A percentile compares a stretch with the other conserved stretches of the same genome.
phyloP scores from a whole-genome alignment of 352 stramenopile genomes.

The Pythium periplocum region DNA sequence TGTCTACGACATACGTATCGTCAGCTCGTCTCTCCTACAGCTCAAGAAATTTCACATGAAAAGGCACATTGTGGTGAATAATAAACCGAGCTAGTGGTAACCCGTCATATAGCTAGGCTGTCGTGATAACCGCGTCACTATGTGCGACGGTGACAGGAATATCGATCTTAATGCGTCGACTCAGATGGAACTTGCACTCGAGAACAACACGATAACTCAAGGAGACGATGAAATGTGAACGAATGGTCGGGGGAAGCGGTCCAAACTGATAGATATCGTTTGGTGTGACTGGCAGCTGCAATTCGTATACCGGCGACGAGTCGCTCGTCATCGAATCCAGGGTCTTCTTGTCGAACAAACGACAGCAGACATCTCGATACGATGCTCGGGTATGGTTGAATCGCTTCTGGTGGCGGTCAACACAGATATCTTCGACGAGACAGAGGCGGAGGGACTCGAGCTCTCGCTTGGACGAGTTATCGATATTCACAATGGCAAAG shows the following conservation, averaged over 20 bases:
- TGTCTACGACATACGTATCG: no score
- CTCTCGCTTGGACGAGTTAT: background rate
- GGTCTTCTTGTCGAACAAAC: background rate
- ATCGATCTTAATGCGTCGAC: background rate
- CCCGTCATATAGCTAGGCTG: no score
- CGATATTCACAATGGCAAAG: slow-evolving; percentile 1
- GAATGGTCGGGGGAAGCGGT: slow-evolving; percentile 6
- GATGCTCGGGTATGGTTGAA: background rate
- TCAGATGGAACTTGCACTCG: background rate
- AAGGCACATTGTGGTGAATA: no score
- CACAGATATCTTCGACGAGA: slow-evolving; percentile 8
- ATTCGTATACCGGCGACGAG: background rate
- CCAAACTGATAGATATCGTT: slow-evolving; percentile 1
- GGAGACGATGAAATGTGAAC: background rate
- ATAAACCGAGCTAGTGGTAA: no score
- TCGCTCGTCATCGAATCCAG: background rate
- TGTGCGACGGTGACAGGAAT: background rate
- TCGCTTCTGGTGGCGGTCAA: slow-evolving; percentile 2
- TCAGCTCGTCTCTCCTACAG: no score
- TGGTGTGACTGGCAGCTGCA: slow-evolving; percentile 7
- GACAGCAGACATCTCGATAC: background rate
- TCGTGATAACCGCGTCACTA: no score
- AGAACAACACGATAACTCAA: background rate
- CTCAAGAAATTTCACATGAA: no score
- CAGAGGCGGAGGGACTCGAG: slow-evolving; percentile 7